Conservation (phyloP, 148 eudicot genomes). For the Rhododendron williamsianum region DNA sequence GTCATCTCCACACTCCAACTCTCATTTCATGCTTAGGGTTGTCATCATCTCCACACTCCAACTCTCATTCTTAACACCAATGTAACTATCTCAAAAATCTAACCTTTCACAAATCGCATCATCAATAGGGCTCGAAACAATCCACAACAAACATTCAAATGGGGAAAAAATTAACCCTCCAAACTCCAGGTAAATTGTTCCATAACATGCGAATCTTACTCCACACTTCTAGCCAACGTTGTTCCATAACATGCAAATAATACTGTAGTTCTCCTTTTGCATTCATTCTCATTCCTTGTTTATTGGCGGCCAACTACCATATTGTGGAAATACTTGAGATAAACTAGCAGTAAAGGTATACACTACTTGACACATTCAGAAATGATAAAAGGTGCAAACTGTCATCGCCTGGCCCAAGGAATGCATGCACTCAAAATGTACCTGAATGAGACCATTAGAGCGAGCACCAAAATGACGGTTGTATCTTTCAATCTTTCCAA, state of each 20-base stretch:
- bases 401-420: background rate
- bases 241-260: background rate
- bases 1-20: background rate
- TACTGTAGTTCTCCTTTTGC: background rate
- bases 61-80: background rate
- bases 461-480: constrained; percentile 70
- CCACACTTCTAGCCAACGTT: background rate
- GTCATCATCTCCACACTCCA: background rate
- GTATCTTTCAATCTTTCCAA: constrained; percentile 59
- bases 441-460: constrained; percentile 65
- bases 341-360: background rate
- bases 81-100: background rate
- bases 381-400: background rate
- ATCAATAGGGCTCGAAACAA: background rate
- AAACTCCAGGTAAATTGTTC: background rate
- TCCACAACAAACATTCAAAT: background rate
- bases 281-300: background rate
- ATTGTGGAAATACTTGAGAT: background rate
- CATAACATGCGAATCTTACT: background rate
- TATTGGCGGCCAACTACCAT: background rate
- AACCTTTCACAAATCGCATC: background rate
- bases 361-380: background rate
- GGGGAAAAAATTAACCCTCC: background rate
- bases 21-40: background rate
- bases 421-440: constrained; percentile 11